phyloP scores from a whole-genome alignment of 148 eudicot species.

The Vaccinium vitisidaea region DNA sequence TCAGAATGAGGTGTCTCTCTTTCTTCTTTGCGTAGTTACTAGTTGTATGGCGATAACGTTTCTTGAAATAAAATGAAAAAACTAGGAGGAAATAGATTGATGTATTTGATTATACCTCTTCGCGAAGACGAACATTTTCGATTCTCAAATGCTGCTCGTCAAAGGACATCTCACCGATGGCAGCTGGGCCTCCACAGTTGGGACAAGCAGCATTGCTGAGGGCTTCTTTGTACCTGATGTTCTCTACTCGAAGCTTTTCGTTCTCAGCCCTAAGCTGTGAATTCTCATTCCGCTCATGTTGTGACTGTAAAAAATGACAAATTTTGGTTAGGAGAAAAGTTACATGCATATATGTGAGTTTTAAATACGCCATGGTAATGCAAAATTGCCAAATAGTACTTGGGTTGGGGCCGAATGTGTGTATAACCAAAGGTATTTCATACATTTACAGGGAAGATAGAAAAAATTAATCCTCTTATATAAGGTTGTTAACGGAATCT shows the following conservation, averaged over 20 bases:
- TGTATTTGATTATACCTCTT: constrained; percentile 53
- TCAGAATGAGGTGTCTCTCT: background rate
- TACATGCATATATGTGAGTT: too few relatives aligned
- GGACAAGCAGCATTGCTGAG: constrained; percentile 83
- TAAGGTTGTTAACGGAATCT: background rate
- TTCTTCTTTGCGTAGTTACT: background rate
- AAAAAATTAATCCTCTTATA: too few relatives aligned
- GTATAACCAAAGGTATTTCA: too few relatives aligned
- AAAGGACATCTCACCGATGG: constrained; percentile 92
- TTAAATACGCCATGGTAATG: too few relatives aligned
- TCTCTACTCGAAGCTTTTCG: constrained; percentile 85
- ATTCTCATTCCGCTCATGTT: constrained; percentile 86
- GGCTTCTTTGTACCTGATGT: constrained; percentile 90
- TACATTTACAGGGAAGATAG: too few relatives aligned
- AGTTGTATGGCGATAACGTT: background rate
- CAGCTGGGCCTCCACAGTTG: constrained; percentile 88
- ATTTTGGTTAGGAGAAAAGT: background rate
- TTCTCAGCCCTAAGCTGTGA: constrained; percentile 75
- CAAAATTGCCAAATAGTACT: too few relatives aligned
- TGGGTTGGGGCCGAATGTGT: too few relatives aligned
- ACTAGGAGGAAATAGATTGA: background rate
- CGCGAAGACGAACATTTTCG: constrained; percentile 86
- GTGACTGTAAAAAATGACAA: constrained; percentile 47
- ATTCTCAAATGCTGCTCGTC: constrained; percentile 92
- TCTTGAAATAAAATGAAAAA: too few relatives aligned